Evolutionary conservation across 225 moss, liverwort and hornwort genomes (phyloP), one percentile per base, ranked within the genome.

Genomic region (Rhytidiadelphus loreus): DNA sequence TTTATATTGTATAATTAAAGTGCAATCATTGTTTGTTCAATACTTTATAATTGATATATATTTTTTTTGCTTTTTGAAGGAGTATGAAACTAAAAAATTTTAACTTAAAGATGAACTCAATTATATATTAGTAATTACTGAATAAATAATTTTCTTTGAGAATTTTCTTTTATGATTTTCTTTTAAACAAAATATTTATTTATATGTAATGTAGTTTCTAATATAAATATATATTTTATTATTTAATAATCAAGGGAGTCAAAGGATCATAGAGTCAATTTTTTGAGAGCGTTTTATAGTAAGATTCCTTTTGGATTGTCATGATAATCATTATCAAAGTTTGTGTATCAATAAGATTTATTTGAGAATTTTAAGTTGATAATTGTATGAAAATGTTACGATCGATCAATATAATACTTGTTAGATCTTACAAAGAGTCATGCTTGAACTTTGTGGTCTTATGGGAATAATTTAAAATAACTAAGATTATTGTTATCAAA

Each of bases 261-360:
- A 12, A 80, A 20, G 0, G 19, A 80, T 20, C 6, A 17, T 5
- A 41, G 5, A 80, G 0, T 59, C 59, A 39, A 58, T 80, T 8
- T 41, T 41, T 58, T 55, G 2, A 25, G 0, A 41, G 5, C 3
- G 5, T 39, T 28, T 28, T 3, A 28, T 2, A 79, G 4, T 39
- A 5, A 12, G 12, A 53, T 18, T 58, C 5, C 2, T 56, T 41
- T 41, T 20, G 5, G 6, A 1, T 39, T 80, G 12, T 13, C 9
- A 59, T 29, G 2, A 4, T 41, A 41, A 5, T 21, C 6, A 21
- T 21, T 13, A 20, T 59, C 1, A 6, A 59, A 41, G 30, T 43
- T 6, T 0, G 0, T 0, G 1, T 19, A 20, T 43, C 2, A 30
- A 43, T 58, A 58, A 41, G 12, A 29, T 30, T 43, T 32, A 20